These are phyloP conservation scores for Neopestalotiopsis clavispora DNA, from an alignment of 2,329 filamentous ascomycete species.

Conservation along the genomic window DNA sequence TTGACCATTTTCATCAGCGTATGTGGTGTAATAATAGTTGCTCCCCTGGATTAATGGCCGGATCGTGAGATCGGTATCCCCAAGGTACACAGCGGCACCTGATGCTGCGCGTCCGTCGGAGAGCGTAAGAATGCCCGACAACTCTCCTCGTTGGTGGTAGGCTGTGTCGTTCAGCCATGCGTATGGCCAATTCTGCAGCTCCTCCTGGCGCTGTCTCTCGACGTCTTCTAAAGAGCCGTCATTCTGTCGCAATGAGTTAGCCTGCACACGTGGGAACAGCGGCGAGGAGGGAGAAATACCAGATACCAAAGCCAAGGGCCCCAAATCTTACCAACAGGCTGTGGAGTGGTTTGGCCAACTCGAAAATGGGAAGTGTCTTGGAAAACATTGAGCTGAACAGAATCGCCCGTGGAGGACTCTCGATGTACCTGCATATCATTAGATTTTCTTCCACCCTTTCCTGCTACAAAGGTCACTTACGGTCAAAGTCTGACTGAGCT, in stretches of 20 bases:
- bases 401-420: slow-evolving; percentile 53
- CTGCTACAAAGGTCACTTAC: slow-evolving; percentile 20
- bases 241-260: slow-evolving; percentile 34
- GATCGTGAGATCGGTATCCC: slow-evolving; percentile 48
- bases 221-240: slow-evolving; percentile 50
- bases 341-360: slow-evolving; percentile 38
- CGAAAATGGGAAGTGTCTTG: slow-evolving; percentile 53
- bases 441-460: background rate
- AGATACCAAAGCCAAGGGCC: slow-evolving; percentile 50
- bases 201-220: slow-evolving; percentile 39
- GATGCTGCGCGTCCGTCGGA: slow-evolving; percentile 53
- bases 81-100: slow-evolving; percentile 54
- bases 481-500: slow-evolving; percentile 57
- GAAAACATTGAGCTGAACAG: slow-evolving; percentile 58
- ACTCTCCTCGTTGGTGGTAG: slow-evolving; percentile 51
- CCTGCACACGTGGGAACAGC: background rate
- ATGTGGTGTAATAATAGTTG: slow-evolving; percentile 54
- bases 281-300: background rate
- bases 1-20: slow-evolving; percentile 45
- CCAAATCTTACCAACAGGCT: slow-evolving; percentile 45
- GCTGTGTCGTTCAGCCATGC: slow-evolving; percentile 49
- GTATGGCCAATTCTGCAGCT: slow-evolving; percentile 52
- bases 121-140: slow-evolving; percentile 47
- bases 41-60: slow-evolving; percentile 51
- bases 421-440: slow-evolving; percentile 43